Conservation (phyloP, 1,139 yeast species). For the Candida sp. region DNA sequence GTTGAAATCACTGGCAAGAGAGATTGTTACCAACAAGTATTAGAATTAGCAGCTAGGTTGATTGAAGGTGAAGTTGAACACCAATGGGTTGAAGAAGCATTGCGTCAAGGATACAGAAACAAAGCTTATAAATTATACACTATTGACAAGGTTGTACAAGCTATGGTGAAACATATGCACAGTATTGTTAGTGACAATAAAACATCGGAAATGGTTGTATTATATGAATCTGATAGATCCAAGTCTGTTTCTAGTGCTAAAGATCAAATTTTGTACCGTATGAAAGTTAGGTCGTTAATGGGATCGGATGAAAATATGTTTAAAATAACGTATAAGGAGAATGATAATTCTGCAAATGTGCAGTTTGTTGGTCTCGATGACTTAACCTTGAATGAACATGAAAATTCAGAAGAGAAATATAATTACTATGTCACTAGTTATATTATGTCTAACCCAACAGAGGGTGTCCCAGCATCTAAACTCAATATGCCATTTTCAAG, state of each 20-base stretch:
- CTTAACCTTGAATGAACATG: conserved; percentile 75
- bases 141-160: conserved; percentile 87
- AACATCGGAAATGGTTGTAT: conserved; percentile 73
- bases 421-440: conserved; percentile 91
- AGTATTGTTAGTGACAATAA: conserved; percentile 74
- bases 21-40: conserved; percentile 72
- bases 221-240: conserved; percentile 80
- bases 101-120: conserved; percentile 94
- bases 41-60: conserved; percentile 67
- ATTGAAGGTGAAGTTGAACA: conserved; percentile 93
- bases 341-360: conserved; percentile 54
- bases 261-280: conserved; percentile 86
- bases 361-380: conserved; percentile 89
- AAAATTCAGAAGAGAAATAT: conserved; percentile 77
- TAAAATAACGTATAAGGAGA: conserved; percentile 69
- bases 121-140: conserved; percentile 92
- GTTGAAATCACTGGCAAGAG: conserved; percentile 67
- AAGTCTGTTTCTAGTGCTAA: conserved; percentile 66
- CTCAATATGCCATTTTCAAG: conserved; percentile 73
- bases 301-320: conserved; percentile 89
- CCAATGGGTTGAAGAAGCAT: conserved; percentile 92
- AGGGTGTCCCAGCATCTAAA: conserved; percentile 86
- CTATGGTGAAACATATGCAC: conserved; percentile 88
- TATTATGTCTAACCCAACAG: conserved; percentile 95
- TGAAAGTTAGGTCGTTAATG: conserved; percentile 82